Conservation (phyloP, 768 basidiomycete genomes). For the Pilatotrama ljubarskyi region DNA sequence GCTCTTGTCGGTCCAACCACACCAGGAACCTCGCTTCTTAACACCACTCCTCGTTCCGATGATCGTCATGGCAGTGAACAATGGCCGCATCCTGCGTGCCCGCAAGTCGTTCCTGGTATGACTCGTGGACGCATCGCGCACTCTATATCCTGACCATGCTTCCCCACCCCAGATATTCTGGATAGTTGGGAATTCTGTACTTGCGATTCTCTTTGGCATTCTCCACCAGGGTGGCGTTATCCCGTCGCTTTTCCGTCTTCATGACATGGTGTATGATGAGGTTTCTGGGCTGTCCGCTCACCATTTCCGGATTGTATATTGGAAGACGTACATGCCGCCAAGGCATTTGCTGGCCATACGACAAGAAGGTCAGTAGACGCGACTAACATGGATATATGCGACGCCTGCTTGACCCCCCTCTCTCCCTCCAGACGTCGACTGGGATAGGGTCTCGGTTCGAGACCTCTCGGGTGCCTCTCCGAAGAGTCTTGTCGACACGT, state of each 20-base stretch:
- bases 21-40: constrained; percentile 43
- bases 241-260: constrained; percentile 38
- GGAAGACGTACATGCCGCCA: constrained; percentile 45
- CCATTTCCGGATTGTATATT: constrained; percentile 29
- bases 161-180: constrained; percentile 27
- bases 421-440: constrained; percentile 25
- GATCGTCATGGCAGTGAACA: constrained; percentile 32
- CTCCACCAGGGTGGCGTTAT: constrained; percentile 44
- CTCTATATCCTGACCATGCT: neutral
- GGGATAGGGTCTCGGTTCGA: constrained; percentile 24
- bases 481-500: constrained; percentile 19
- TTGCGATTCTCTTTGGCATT: constrained; percentile 38
- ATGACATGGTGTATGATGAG: constrained; percentile 24
- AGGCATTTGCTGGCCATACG: constrained; percentile 36
- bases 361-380: constrained; percentile 23
- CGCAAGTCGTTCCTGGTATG: constrained; percentile 37
- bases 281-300: neutral
- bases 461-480: constrained; percentile 35
- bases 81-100: constrained; percentile 26
- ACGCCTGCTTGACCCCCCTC: neutral
- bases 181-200: constrained; percentile 31
- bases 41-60: constrained; percentile 37
- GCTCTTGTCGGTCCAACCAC: constrained; percentile 37
- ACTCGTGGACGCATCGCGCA: neutral
- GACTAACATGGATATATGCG: neutral